Base-by-base conservation (phyloP, 2,329 filamentous ascomycete species). In the Cryphonectria carpinicola region DNA sequence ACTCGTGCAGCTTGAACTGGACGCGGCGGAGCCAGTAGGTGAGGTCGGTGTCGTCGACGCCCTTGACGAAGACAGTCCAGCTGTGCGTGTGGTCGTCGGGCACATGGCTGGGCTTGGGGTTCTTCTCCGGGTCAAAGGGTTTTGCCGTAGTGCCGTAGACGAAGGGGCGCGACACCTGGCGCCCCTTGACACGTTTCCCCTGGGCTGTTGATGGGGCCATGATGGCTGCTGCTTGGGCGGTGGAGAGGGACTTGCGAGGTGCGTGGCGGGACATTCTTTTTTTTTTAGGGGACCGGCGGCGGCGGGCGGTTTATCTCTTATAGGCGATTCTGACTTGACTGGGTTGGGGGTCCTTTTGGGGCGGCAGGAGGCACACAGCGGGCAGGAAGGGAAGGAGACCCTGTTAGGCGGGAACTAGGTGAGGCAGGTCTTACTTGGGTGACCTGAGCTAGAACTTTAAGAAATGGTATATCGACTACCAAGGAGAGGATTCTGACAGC, bases 1-100 rank as follows among this genome's bases (percentile, higher is more conserved):
- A 98, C 81, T 98, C 95, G 85, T 98, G 95, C 22, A 99, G 89
- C 81, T 98, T 98, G 84, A 99, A 99, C 80, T 98, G 95, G 1
- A 99, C 95, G 77, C 97, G 95, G 71, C 95, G 93, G 75, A 98
- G 87, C 94, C 96, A 99, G 81, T 97, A 96, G 39, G 93, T 94
- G 75, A 98, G 92, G 78, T 97, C 93, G 72, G 93, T 93, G 80
- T 93, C 93, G 77, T 97, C 94, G 68, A 97, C 86, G 63, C 95
- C 94, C 78, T 93, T 93, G 70, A 99, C 93, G 80, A 97, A 98
- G 74, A 98, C 93, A 77, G 92, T 91, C 96, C 96, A 99, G 73
- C 93, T 93, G 84, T 98, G 97, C 43, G 95, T 98, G 84, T 99
- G 96, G 81, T 97, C 95, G 73, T 93, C 88, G 35, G 95, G 94